Evolutionary conservation across 2,329 filamentous ascomycete genomes (phyloP), one percentile per base, ranked within the genome.

Genomic region (Fusarium hostae): DNA sequence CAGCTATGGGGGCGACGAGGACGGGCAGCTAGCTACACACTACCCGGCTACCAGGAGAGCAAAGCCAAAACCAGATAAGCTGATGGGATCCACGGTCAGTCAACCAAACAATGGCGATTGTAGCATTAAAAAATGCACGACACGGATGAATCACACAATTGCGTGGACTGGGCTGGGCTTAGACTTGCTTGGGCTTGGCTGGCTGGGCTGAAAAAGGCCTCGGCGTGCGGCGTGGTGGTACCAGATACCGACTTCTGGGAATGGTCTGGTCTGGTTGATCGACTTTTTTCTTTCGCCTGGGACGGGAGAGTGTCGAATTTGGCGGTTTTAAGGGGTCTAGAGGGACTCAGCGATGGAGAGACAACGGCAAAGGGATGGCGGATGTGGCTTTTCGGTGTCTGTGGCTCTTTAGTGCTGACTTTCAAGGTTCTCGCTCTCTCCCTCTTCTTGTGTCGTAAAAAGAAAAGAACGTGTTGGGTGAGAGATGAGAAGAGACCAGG

Each of bases 41-140:
- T 26, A 43, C 40, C 37, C 57, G 41, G 48, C 41, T 55, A 55
- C 39, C 44, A 62, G 51, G 24, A 35, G 59, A 71, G 43, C 20
- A 67, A 64, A 71, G 70, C 68, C 71, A 66, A 59, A 61, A 55
- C 48, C 71, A 63, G 72, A 73, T 68, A 78, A 77, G 77, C 77
- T 73, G 52, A 78, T 70, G 52, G 59, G 58, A 63, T 66, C 68
- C 64, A 69, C 75, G 77, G 76, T 79, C 75, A 70, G 74, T 72
- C 72, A 75, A 68, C 61, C 64, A 72, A 70, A 77, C 67, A 72
- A 74, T 47, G 68, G 76, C 71, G 71, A 74, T 70, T 78, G 70
- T 79, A 77, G 78, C 78, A 77, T 79, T 74, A 75, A 78, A 63
- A 66, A 70, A 62, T 71, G 66, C 66, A 72, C 66, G 66, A 72